These are phyloP conservation scores for Fusarium austroafricanum DNA, from an alignment of 2,329 filamentous ascomycete species.

Conservation along the genomic window DNA sequence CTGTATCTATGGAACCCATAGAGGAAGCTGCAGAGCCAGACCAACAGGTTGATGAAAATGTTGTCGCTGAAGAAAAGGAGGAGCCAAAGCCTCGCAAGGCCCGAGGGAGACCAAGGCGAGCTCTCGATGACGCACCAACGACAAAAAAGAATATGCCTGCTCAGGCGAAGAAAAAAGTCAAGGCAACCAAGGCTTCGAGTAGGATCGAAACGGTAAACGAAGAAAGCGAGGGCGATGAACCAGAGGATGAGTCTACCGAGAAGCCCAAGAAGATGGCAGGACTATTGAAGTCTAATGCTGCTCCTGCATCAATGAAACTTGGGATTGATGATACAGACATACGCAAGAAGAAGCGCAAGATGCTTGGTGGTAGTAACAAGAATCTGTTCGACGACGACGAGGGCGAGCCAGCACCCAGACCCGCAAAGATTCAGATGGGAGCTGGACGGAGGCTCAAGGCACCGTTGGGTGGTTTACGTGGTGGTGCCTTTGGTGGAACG, in stretches of 20 bases:
- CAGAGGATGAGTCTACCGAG: conserved; percentile 47
- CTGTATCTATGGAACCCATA: conserved; percentile 19
- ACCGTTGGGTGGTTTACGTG: conserved; percentile 55
- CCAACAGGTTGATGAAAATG: conserved; percentile 7
- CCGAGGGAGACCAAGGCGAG: conserved; percentile 59
- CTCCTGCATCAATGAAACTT: conserved; percentile 12
- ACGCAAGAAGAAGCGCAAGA: conserved; percentile 79
- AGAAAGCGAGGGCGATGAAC: conserved; percentile 48
- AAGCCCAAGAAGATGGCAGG: conserved; percentile 25
- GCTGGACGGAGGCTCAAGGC: conserved; percentile 49
- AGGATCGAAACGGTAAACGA: conserved; percentile 56
- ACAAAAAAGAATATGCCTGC: conserved; percentile 59
- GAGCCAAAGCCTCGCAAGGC: conserved; percentile 50
- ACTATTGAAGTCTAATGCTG: conserved; percentile 20
- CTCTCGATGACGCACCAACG: conserved; percentile 58
- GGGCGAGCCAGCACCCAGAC: conserved; percentile 56
- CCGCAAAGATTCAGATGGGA: conserved; percentile 50
- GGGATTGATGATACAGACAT: conserved; percentile 52
- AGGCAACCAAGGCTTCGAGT: conserved; percentile 33
- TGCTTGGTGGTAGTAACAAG: conserved; percentile 70
- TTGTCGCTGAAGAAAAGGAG: conserved; percentile 16
- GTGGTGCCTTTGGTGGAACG: conserved; percentile 62
- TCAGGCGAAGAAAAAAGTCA: conserved; percentile 51
- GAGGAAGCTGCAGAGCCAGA: conserved; percentile 20
- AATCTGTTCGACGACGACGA: conserved; percentile 78